Evolutionary conservation across 495 filamentous ascomycete genomes (phyloP).

Genomic region (Annulohypoxylon nitens): DNA sequence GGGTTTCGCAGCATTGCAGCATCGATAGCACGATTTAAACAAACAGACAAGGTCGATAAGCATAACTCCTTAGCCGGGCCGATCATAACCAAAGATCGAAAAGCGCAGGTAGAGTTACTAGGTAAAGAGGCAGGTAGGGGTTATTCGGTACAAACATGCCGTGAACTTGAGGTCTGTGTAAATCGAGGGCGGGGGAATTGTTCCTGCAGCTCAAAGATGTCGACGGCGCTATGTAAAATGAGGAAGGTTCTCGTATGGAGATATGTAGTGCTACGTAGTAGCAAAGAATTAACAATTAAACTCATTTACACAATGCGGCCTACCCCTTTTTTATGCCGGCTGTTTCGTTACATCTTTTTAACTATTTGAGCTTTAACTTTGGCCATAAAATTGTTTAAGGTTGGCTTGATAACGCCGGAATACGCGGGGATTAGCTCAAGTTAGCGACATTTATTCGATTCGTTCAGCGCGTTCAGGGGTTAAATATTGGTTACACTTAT

Average conservation of each 20-base stretch:
- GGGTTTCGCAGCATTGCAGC: not conserved
- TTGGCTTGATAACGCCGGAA: not conserved
- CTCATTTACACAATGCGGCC: conserved; percentile 18
- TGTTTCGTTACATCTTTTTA: conserved; percentile 33
- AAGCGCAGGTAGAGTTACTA: not conserved
- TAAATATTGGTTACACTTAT: conserved; percentile 10
- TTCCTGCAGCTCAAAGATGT: conserved; percentile 35
- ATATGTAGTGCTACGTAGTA: conserved; percentile 33
- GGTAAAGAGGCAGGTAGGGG: not conserved
- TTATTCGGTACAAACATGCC: not conserved
- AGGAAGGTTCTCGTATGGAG: conserved; percentile 33
- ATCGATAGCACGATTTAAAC: not conserved
- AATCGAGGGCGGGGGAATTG: not conserved
- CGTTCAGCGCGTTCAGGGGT: conserved; percentile 6
- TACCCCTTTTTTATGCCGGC: not conserved
- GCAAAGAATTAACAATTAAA: conserved; percentile 7
- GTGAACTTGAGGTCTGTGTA: not conserved
- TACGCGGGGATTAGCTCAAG: not conserved
- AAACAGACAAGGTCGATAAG: conserved; percentile 22
- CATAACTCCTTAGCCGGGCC: conserved; percentile 17
- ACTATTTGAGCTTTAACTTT: not conserved
- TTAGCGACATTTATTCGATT: not conserved
- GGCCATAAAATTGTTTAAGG: too few species aligned
- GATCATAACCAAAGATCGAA: conserved; percentile 35
- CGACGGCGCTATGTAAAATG: conserved; percentile 18